Base-by-base conservation (phyloP, 2,329 filamentous ascomycete species). In the Sarocladium kiliense region DNA sequence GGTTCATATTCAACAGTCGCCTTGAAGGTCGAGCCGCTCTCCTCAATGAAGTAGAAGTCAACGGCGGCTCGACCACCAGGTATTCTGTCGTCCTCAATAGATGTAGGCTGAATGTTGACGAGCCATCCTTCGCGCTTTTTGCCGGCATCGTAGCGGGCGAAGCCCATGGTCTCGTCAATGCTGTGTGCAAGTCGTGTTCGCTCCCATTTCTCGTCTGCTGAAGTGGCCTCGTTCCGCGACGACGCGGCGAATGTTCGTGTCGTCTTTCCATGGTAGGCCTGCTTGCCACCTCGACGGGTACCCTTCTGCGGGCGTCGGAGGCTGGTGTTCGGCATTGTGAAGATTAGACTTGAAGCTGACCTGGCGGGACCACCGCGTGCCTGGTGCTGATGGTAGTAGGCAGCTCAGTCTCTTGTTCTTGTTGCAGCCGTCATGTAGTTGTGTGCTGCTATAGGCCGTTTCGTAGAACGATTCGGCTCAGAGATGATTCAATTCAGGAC, bases 31-130 rank as follows among this genome's bases (percentile, higher is more conserved):
- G 86, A 84, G 14, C 90, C 82, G 64, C 96, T 89, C 57, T 93
- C 89, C 64, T 92, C 89, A 57, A 99, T 87, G 72, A 99, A 99
- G 76, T 97, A 99, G 73, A 91, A 97, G 74, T 99, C 94, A 56
- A 99, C 84, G 9, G 90, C 94, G 1, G 94, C 88, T 60, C 91
- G 85, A 36, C 94, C 94, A 57, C 90, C 89, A 1, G 88, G 86
- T 45, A 89, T 81, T 62, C 90, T 89, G 16, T 92, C 82, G 67
- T 97, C 93, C 69, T 96, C 78, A 77, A 99, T 80, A 12, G 85
- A 84, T 0, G 94, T 97, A 37, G 91, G 86, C 68, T 96, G 90
- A 75, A 97, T 89, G 67, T 97, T 99, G 63, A 93, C 90, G 3
- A 99, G 82, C 94, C 94, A 99, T 60, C 95, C 92, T 51, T 88